Evolutionary conservation across 208 protist species (phyloP).

Genomic region (Acanthamoeba quina): DNA sequence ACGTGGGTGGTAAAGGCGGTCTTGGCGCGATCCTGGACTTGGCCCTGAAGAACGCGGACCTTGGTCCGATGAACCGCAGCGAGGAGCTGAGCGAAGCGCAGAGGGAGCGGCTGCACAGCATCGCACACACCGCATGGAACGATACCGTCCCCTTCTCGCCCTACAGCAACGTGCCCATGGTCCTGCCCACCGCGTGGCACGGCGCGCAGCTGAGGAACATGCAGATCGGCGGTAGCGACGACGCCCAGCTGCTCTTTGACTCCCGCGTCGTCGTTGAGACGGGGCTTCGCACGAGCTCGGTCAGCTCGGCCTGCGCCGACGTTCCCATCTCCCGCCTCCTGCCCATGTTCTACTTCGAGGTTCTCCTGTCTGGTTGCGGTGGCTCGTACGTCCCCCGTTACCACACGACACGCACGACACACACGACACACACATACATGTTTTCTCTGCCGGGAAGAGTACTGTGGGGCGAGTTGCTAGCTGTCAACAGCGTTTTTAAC

Average conservation of each 20-base stretch:
- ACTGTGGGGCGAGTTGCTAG: too few relatives aligned
- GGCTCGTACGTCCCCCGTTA: slow-evolving; percentile 52
- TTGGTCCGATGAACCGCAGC: neutral
- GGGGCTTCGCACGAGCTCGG: neutral
- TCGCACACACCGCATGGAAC: slow-evolving; percentile 23
- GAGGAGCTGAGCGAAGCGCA: slow-evolving; percentile 44
- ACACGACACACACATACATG: neutral
- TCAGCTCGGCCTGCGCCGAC: slow-evolving; percentile 17
- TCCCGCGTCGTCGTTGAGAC: neutral
- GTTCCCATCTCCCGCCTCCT: slow-evolving; percentile 5
- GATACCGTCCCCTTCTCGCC: slow-evolving; percentile 55
- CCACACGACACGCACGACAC: neutral
- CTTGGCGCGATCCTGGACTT: slow-evolving; percentile 13
- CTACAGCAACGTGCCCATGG: slow-evolving; percentile 57
- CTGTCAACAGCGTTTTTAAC: neutral
- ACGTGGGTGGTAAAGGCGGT: neutral
- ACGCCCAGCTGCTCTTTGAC: neutral
- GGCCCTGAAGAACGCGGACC: slow-evolving; percentile 7
- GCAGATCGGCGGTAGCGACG: neutral
- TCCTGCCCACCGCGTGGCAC: slow-evolving; percentile 33
- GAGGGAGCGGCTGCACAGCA: slow-evolving; percentile 4
- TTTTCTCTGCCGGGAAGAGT: too few relatives aligned
- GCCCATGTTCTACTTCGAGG: slow-evolving; percentile 74
- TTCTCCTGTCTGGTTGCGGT: slow-evolving; percentile 38
- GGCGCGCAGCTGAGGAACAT: neutral